Evolutionary conservation across 129 eudicot species (phyloP).

Genomic region (Tanacetum coccineum): DNA sequence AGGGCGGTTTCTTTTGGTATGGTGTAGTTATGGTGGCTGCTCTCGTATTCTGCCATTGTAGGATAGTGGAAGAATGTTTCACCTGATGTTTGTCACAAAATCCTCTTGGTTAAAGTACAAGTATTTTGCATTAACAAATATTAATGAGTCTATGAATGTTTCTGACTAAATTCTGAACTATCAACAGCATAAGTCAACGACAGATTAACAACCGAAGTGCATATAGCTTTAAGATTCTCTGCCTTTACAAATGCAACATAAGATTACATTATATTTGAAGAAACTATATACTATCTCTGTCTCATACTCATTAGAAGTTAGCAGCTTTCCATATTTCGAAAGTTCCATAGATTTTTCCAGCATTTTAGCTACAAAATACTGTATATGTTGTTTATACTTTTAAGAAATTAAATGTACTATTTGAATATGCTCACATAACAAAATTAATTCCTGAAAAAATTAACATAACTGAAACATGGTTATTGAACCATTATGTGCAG

Average conservation of each 20-base stretch:
- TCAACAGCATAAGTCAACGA: conserved; percentile 17
- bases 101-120: neutral
- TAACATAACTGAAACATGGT: neutral
- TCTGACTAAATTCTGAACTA: neutral
- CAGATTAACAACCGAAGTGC: conserved; percentile 7
- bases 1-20: conserved; percentile 76
- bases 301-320: neutral
- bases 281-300: neutral
- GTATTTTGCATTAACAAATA: neutral
- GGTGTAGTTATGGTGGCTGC: conserved; percentile 43
- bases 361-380: no score
- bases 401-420: neutral
- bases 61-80: conserved; percentile 9
- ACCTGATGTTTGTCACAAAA: conserved; percentile 4
- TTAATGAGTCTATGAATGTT: neutral
- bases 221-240: neutral
- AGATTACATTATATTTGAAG: neutral
- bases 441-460: neutral
- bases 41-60: conserved; percentile 77
- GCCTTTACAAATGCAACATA: conserved; percentile 13
- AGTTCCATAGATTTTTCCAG: neutral
- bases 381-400: neutral
- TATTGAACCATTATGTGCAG: neutral
- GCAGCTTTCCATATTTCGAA: neutral
- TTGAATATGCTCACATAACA: neutral